A percentile compares a stretch with the other conserved stretches of the same genome.
Evolutionary conservation across 2,329 filamentous ascomycete genomes (phyloP).

Genomic region (Ophiobolus disseminans): DNA sequence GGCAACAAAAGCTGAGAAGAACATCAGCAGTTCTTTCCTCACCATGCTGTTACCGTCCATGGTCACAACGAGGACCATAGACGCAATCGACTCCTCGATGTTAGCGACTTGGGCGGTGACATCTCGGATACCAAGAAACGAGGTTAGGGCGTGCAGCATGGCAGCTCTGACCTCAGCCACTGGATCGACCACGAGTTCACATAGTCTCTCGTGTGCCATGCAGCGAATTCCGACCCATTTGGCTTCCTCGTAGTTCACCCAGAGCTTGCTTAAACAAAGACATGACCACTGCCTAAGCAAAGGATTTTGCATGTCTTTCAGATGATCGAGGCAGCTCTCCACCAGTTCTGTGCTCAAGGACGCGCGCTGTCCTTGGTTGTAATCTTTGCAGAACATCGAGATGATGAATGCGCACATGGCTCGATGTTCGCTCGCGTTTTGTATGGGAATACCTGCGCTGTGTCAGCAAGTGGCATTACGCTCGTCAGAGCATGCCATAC

Average conservation of each 20-base stretch:
- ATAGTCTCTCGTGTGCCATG: conserved; percentile 81
- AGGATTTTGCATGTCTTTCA: conserved; percentile 85
- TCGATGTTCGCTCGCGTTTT: conserved; percentile 91
- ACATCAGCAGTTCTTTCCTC: conserved; percentile 89
- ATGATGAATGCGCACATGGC: conserved; percentile 99
- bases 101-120: conserved; percentile 88
- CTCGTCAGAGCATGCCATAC: conserved; percentile 13
- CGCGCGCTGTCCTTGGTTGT: conserved; percentile 88
- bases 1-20: conserved; percentile 88
- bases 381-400: conserved; percentile 95
- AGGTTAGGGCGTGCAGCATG: conserved; percentile 91
- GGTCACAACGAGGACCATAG: conserved; percentile 87
- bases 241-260: conserved; percentile 87
- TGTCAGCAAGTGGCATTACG: conserved; percentile 10
- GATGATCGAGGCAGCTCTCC: conserved; percentile 81
- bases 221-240: conserved; percentile 96
- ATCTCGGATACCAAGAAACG: conserved; percentile 91
- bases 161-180: conserved; percentile 92
- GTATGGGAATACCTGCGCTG: conserved; percentile 72
- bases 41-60: conserved; percentile 95
- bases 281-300: conserved; percentile 94
- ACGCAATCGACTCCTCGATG: conserved; percentile 89
- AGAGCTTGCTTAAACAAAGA: conserved; percentile 92
- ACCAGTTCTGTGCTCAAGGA: conserved; percentile 92
- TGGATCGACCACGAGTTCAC: conserved; percentile 80